Base-by-base conservation (phyloP, 108 stramenopile species). In the Conticribra guillardii region DNA sequence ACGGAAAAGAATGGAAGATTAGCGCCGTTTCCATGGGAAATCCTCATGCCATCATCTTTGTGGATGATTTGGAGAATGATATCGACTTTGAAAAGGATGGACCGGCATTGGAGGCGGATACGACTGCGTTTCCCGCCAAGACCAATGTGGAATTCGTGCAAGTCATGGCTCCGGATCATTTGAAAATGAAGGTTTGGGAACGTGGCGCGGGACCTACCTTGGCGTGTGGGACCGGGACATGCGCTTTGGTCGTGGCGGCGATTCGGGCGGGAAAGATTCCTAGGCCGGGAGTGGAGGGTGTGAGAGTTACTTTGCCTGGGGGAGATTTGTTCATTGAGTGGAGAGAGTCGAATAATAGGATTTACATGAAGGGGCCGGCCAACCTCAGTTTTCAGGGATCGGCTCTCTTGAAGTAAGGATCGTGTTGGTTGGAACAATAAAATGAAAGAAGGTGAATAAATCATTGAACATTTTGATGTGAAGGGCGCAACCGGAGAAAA, bases 101-200 rank as follows among this genome's bases (percentile, higher is more conserved):
- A 32, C 96, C 96, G 16, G 93, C 91, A 14, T 82, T 97, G 66
- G 98, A 99, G 75, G 60, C 80, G 7, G 87, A 96, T 68, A 63
- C 80, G 3, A 64, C 58, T 7, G 85, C 82, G 14, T 98, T 99
- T 73, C 98, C 98, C 4, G 93, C 95, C 32, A 89, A 88, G 66
- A 93, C 92, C 62, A 99, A 99, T 81, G 96, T 97, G 5, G 98
- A 99, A 71, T 99, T 99, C 79, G 97, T 97, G 7, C 95, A 96
- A 79, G 96, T 98, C 17, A 46, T 92, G 65, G 65, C 69, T 52
- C 81, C 83, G 16, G 82, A 65, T 15, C 97, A 96, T 83, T 72
- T 98, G 49, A 91, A 89, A 54, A 98, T 98, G 97, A 94, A 95
- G 81, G 95, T 96, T 2, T 99, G 96, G 96, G 98, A 99, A 69